phyloP scores from a whole-genome alignment of 768 basidiomycete genomes.

The Xerocomellus chrysenteron region DNA sequence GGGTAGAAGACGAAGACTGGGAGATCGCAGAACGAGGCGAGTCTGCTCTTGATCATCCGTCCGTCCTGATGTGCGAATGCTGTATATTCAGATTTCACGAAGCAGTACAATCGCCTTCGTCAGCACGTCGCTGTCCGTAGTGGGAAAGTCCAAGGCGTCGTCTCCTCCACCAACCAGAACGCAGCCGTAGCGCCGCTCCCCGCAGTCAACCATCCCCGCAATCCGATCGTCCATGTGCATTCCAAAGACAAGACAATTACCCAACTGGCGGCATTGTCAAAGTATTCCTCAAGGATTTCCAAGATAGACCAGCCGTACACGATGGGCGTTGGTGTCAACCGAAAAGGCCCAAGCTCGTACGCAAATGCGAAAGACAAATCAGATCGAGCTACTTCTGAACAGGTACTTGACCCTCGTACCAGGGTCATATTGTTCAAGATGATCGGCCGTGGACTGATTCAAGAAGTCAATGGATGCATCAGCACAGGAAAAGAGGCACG shows the following conservation, averaged over 20 bases:
- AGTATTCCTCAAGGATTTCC: conserved; percentile 72
- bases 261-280: conserved; percentile 72
- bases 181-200: conserved; percentile 61
- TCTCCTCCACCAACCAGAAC: conserved; percentile 50
- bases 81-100: conserved; percentile 81
- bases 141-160: conserved; percentile 61
- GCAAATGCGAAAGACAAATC: conserved; percentile 94
- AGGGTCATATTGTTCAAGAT: conserved; percentile 93
- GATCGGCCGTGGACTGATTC: conserved; percentile 85
- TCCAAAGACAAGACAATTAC: conserved; percentile 62
- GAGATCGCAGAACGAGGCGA: conserved; percentile 80
- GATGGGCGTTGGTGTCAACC: conserved; percentile 73
- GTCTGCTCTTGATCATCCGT: conserved; percentile 13
- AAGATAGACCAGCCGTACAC: conserved; percentile 75
- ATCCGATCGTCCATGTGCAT: conserved; percentile 26
- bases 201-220: conserved; percentile 66
- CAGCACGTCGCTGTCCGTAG: conserved; percentile 87
- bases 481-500: conserved; percentile 96
- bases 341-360: conserved; percentile 86
- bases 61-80: background rate
- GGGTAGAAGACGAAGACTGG: conserved; percentile 88
- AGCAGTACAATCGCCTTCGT: conserved; percentile 92
- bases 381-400: conserved; percentile 95
- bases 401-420: conserved; percentile 96
- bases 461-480: conserved; percentile 93